Evolutionary conservation across 139 green algal species (phyloP).

Genomic region (Chlamydomonas incerta): DNA sequence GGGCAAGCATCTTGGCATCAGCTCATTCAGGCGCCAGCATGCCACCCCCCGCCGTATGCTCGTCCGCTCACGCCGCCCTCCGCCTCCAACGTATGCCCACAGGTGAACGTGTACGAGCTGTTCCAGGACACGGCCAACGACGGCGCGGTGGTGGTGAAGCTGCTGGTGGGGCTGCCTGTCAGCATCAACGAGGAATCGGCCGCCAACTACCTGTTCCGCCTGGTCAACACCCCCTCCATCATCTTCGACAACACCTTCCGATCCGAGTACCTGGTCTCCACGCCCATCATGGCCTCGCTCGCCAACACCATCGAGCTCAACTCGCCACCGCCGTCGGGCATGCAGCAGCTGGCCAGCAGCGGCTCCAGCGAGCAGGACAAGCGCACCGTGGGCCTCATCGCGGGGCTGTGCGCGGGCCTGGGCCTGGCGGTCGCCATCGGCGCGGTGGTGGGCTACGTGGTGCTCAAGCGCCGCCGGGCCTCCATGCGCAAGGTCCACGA

Average conservation of each 20-base stretch:
- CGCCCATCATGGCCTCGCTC: neutral
- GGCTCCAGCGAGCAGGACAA: neutral
- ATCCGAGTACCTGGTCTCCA: neutral
- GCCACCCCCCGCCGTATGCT: neutral
- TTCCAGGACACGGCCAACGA: neutral
- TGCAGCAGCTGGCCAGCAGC: neutral
- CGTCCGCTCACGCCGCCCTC: neutral
- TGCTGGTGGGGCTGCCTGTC: conserved; percentile 2
- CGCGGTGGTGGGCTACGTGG: neutral
- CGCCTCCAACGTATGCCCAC: neutral
- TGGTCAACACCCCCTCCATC: conserved; percentile 21
- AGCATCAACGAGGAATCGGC: neutral
- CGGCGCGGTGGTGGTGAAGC: neutral
- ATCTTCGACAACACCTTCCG: conserved; percentile 17
- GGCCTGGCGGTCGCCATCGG: neutral
- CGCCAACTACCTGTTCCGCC: conserved; percentile 16
- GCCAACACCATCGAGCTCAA: neutral
- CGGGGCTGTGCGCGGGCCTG: neutral
- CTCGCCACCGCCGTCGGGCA: neutral
- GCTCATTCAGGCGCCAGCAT: no score
- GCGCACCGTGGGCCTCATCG: neutral
- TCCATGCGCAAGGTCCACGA: neutral
- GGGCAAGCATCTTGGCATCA: no score
- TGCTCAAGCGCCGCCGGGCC: neutral
- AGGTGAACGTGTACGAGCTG: neutral